phyloP scores from a whole-genome alignment of 1,139 yeast genomes.

The Schwanniomyces etchellsii region DNA sequence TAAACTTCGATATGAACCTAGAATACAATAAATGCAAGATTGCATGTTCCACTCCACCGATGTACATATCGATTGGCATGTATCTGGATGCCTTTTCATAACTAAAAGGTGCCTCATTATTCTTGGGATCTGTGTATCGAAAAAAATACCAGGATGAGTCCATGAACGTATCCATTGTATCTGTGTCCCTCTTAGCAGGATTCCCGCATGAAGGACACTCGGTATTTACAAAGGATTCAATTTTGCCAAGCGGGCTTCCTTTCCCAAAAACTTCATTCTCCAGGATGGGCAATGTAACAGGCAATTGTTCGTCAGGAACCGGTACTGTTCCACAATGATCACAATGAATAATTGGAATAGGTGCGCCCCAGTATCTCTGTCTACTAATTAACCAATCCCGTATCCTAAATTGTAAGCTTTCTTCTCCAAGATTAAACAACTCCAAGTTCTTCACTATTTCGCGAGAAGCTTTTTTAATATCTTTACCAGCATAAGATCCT shows the following conservation, averaged over 20 bases:
- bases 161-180: constrained; percentile 97
- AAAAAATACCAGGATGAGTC: constrained; percentile 97
- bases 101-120: constrained; percentile 48
- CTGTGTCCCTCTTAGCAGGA: constrained; percentile 83
- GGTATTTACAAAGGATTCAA: constrained; percentile 66
- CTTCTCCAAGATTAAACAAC: constrained; percentile 34
- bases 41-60: constrained; percentile 97
- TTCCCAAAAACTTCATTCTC: constrained; percentile 35
- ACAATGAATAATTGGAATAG: constrained; percentile 92
- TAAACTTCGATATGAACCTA: constrained; percentile 76
- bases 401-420: constrained; percentile 53
- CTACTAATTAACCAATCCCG: constrained; percentile 94
- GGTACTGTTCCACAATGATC: constrained; percentile 80
- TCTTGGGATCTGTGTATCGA: constrained; percentile 74
- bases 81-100: constrained; percentile 43
- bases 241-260: constrained; percentile 68
- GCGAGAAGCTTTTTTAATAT: constrained; percentile 45
- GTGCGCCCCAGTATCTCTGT: constrained; percentile 98
- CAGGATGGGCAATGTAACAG: constrained; percentile 69
- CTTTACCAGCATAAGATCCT: constrained; percentile 47
- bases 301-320: constrained; percentile 80
- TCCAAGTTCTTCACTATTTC: constrained; percentile 41
- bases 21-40: constrained; percentile 83
- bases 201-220: constrained; percentile 78
- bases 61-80: constrained; percentile 84